These are phyloP conservation scores for Leonotis leonurus DNA, from an alignment of 257 asterid species.

Conservation along the genomic window DNA sequence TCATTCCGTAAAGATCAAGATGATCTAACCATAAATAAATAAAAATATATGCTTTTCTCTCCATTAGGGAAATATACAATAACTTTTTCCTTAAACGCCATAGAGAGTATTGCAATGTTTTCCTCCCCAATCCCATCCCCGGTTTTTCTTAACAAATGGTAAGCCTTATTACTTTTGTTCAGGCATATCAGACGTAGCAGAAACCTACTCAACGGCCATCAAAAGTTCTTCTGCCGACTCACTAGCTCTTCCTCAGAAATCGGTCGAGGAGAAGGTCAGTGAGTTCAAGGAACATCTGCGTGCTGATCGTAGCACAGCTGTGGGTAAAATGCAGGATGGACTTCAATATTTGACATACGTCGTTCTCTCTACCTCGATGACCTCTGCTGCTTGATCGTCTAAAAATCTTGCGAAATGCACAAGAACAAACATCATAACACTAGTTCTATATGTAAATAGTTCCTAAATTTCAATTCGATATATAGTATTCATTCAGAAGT, in stretches of 20 bases:
- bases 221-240: slow-evolving; percentile 46
- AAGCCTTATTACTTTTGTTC: slow-evolving; percentile 14
- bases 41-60: background rate
- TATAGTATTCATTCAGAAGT: background rate
- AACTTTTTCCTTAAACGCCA: background rate
- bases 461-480: slow-evolving; percentile 10
- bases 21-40: background rate
- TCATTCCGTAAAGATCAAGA: background rate
- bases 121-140: background rate
- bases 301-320: slow-evolving; percentile 57
- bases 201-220: slow-evolving; percentile 63
- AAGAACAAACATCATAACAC: background rate
- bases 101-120: background rate
- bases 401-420: background rate
- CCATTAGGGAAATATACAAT: background rate
- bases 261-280: slow-evolving; percentile 58
- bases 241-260: slow-evolving; percentile 36
- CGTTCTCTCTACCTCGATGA: slow-evolving; percentile 68
- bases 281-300: slow-evolving; percentile 53
- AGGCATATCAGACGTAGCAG: slow-evolving; percentile 91
- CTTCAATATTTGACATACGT: slow-evolving; percentile 61
- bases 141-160: background rate
- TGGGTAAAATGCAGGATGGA: slow-evolving; percentile 79
- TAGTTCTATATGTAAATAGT: slow-evolving; percentile 40
- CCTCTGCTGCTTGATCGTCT: slow-evolving; percentile 46